Conservation (phyloP, 805 yeast species). For the Candida multigemmis region DNA sequence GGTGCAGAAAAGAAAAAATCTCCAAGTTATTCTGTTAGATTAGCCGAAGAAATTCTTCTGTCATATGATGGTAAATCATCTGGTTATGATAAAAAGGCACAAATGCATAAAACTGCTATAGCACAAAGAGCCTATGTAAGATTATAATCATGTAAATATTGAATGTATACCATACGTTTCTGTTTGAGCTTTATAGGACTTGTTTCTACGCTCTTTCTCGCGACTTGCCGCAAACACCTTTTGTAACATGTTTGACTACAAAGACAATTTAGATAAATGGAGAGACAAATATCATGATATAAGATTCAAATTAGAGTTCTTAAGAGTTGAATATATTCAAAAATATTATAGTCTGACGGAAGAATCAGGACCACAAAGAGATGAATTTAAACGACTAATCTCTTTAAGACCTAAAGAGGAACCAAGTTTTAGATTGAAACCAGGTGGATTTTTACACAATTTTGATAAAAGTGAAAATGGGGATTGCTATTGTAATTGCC, state of each 20-base stretch:
- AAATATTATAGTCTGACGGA: constrained; percentile 32
- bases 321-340: constrained; percentile 24
- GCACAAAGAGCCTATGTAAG: constrained; percentile 77
- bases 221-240: no score
- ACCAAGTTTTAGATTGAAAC: no score
- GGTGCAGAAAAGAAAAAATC: constrained; percentile 74
- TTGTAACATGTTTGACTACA: no score
- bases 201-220: no score
- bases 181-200: no score
- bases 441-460: constrained; percentile 29
- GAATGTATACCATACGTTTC: constrained; percentile 1
- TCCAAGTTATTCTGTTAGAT: constrained; percentile 74
- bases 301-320: constrained; percentile 22
- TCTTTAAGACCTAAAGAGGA: no score
- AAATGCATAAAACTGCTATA: constrained; percentile 80
- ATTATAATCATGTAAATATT: constrained; percentile 8
- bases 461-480: no score
- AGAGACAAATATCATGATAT: constrained; percentile 11
- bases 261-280: constrained; percentile 2
- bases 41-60: constrained; percentile 80
- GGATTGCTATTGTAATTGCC: no score
- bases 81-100: constrained; percentile 75
- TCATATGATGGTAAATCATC: constrained; percentile 73
- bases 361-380: no score
- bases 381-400: no score